phyloP scores from a whole-genome alignment of 345 rosid species.

The Balakata baccata region DNA sequence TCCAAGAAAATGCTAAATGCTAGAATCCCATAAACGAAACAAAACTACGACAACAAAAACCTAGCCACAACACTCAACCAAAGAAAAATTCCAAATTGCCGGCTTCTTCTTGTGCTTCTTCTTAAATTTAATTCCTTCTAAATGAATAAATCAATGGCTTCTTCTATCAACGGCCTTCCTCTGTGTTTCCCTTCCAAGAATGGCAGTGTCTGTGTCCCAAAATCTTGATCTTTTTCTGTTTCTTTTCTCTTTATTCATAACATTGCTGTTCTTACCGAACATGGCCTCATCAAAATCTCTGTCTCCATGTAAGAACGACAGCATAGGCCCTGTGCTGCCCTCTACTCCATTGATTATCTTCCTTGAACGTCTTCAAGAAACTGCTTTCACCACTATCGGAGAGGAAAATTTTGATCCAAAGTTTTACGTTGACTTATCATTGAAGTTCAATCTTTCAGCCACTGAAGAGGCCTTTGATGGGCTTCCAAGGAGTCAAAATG shows the following conservation, averaged over 20 bases:
- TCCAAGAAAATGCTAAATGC: no score
- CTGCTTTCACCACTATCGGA: slow-evolving; percentile 51
- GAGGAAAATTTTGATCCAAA: slow-evolving; percentile 55
- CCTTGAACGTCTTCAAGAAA: slow-evolving; percentile 61
- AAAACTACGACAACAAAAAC: no score
- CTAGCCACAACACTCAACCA: no score
- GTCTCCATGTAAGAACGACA: not conserved
- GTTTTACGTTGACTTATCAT: slow-evolving; percentile 59
- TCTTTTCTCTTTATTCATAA: not conserved
- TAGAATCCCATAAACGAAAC: no score
- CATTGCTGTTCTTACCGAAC: not conserved
- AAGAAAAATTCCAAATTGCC: not conserved
- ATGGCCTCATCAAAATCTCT: slow-evolving; percentile 8
- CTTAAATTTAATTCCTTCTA: not conserved
- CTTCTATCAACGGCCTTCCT: not conserved
- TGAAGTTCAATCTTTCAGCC: slow-evolving; percentile 44
- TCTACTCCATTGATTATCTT: slow-evolving; percentile 48
- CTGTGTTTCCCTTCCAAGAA: not conserved
- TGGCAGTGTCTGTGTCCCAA: not conserved
- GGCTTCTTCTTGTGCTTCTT: not conserved
- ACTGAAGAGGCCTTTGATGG: slow-evolving; percentile 46
- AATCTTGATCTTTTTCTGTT: not conserved
- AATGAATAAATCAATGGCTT: not conserved
- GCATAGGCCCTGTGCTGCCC: slow-evolving; percentile 14
- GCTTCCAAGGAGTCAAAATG: slow-evolving; percentile 42